Evolutionary conservation across 73 alveolate genomes (phyloP), one percentile per base, ranked within the genome.

Genomic region (Tetrahymena thermophila): DNA sequence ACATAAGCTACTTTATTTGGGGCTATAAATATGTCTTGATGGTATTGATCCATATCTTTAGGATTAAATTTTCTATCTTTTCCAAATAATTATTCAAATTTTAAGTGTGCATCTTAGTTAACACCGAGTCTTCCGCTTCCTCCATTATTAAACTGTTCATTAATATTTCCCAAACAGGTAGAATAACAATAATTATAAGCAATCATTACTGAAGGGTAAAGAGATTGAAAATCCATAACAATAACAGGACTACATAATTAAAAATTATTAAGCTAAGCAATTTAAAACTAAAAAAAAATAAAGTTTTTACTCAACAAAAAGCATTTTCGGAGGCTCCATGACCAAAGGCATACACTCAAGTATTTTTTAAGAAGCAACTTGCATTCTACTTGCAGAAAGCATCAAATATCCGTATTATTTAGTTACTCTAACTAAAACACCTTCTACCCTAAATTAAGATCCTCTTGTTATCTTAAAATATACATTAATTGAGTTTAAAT

Each of bases 151-250:
- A 94, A 94, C 17, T 57, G 35, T 19, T 96, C 98, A 31, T 93
- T 94, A 35, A 98, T 95, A 71, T 98, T 98, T 35, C 99, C 99
- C 93, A 99, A 94, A 96, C 99, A 99, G 42, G 99, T 99, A 93
- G 99, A 97, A 95, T 97, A 99, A 96, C 99, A 99, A 56, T 99
- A 71, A 96, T 99, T 99, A 97, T 99, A 99, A 3, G 99, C 99
- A 40, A 99, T 99, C 98, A 99, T 98, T 38, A 98, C 97, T 25
- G 99, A 96, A 3, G 99, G 99, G 96, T 98, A 98, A 93, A 98
- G 96, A 94, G 99, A 96, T 98, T 99, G 98, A 97, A 99, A 99
- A 97, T 99, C 99, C 85, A 99, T 97, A 71, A 99, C 99, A 14
- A 98, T 95, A 17, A 99, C 99, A 43, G 99, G 99, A 93, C 98